Evolutionary conservation across 768 basidiomycete genomes (phyloP), one percentile per base, ranked within the genome.

Genomic region (Rubroboletus satanas): DNA sequence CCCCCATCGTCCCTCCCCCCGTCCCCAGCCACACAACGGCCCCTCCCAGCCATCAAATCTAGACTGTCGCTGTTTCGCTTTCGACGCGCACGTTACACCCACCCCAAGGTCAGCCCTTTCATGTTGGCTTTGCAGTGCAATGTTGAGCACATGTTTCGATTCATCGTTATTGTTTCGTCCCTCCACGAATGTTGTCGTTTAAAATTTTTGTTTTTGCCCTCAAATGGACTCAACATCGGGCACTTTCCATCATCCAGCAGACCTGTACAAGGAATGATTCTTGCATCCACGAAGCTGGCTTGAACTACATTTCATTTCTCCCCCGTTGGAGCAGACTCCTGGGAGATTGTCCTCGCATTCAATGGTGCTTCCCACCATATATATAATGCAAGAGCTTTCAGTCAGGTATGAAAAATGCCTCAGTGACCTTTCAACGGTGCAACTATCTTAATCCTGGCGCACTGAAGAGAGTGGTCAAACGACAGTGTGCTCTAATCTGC

Each of bases 1-100:
- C 69, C 62, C 67, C 53, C 65, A 70, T 47, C 69, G 71, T 67
- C 65, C 18, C 43, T 10, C 14, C 14, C 12, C 5, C 5, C 31
- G 8, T 7, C 12, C 21, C 12, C 12, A 29, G 1, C 32, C 26
- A 14, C 9, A n/a, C 41, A 10, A 42, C 38, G 4, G n/a, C n/a
- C 21, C 15, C 33, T n/a, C 4, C 39, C 29, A 4, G 1, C 18
- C 28, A 21, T 18, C 4, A 39, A 21, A 23, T 14, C 7, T 35
- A 29, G 9, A 42, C 15, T 7, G 17, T 12, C 26, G 0, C 29
- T 9, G 2, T 47, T 18, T 41, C 14, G 11, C 17, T 36, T 29
- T 31, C 9, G 9, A 35, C 41, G 23, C 12, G 8, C 21, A 10
- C 8, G 4, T 4, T 10, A 10, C 21, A 10, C 28, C 15, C 15